Evolutionary conservation across 2,329 filamentous ascomycete species (phyloP), one percentile per base, ranked within the genome.

Genomic region (Thermomyces lanuginosus): DNA sequence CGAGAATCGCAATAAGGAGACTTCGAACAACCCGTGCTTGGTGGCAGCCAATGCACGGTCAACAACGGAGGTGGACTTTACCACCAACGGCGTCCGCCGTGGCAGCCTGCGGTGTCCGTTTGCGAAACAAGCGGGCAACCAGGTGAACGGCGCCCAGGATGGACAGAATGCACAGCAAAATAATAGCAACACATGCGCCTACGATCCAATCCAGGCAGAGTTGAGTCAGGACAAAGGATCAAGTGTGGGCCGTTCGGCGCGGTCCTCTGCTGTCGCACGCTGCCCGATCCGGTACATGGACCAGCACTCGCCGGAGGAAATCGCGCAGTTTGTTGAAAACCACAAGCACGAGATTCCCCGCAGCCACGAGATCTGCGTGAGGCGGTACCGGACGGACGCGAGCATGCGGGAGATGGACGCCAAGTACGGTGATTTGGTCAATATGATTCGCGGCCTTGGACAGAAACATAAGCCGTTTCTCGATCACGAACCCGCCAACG

Each of bases 291-390:
- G 86, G 24, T 93, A 78, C 56, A 63, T 93, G 46, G 77, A 93
- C 51, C 76, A 92, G 49, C 84, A 92, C 46, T 83, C 82, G 2
- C 81, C 86, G 2, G 81, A 92, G 56, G 84, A 93, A 47, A 76
- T 95, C 35, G 86, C 86, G 8, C 72, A 78, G 44, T 95, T 92
- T 50, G 82, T 95, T 44, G 81, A 93, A 50, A 83, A 75, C 27
- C 84, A 93, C 58, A 93, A 93, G 51, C 84, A 95, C 53, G 79
- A 92, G 51, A 69, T 95, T 28, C 86, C 86, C 6, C 72, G 86
- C 41, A 93, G 83, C 48, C 86, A 95, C 53, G 82, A 91, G 48
- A 70, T 93, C 22, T 95, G 86, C 51, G 73, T 95, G 34, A 75
- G 79, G 44, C 71, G 84, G 31, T 92, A 92, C 48, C 81, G 92